phyloP scores from a whole-genome alignment of 1,284 basidiomycete species.

The Gomphus bonarii region DNA sequence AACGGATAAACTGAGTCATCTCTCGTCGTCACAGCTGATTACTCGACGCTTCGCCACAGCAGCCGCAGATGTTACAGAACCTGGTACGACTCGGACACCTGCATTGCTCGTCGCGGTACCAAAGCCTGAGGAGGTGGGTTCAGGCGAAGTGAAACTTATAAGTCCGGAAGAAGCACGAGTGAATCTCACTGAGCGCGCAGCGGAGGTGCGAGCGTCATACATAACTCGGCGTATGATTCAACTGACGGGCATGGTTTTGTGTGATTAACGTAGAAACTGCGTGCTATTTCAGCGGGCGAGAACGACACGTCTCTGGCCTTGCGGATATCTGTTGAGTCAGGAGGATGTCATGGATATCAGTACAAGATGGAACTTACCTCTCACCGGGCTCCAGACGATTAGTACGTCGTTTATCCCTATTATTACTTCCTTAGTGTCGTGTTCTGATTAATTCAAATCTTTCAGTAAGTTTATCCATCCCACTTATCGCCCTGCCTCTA shows the following conservation, averaged over 20 bases:
- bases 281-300: constrained; percentile 46
- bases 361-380: constrained; percentile 78
- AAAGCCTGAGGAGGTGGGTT: constrained; percentile 1
- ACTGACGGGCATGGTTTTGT: not conserved
- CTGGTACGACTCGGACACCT: not conserved
- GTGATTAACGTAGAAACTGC: constrained; percentile 46
- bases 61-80: not conserved
- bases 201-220: constrained; percentile 41
- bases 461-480: constrained; percentile 58
- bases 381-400: constrained; percentile 56
- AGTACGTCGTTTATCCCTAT: constrained; percentile 39
- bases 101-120: constrained; percentile 11
- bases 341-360: constrained; percentile 90
- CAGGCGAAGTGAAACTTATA: constrained; percentile 37
- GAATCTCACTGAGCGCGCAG: constrained; percentile 57
- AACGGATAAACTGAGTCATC: not conserved
- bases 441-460: not conserved
- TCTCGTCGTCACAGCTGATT: not conserved
- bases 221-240: not conserved
- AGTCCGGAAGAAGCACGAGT: constrained; percentile 37
- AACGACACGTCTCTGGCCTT: constrained; percentile 53
- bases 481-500: constrained; percentile 53
- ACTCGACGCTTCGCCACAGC: not conserved
- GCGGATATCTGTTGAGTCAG: constrained; percentile 75
- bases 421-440: not conserved